Conservation (phyloP, 805 yeast species). For the Torulaspora quercuum region DNA sequence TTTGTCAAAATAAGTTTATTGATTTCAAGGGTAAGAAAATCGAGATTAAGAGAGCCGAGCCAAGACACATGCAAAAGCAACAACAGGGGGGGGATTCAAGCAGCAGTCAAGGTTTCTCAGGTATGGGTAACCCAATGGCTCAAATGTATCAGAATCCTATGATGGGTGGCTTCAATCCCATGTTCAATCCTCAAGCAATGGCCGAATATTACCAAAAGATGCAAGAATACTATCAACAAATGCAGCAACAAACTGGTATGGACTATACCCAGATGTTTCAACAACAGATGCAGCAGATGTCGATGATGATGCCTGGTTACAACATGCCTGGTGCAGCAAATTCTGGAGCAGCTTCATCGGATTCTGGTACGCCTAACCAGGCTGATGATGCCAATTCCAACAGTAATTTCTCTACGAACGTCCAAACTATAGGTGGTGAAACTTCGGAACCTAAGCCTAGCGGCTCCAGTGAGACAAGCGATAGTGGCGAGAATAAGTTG, state of each 20-base stretch:
- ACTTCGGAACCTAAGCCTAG: constrained; percentile 10
- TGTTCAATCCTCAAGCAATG: constrained; percentile 52
- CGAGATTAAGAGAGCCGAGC: constrained; percentile 83
- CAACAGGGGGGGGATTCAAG: constrained; percentile 30
- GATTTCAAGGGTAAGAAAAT: constrained; percentile 80
- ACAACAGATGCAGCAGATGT: constrained; percentile 38
- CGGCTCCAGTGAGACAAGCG: constrained; percentile 19
- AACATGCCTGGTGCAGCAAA: constrained; percentile 21
- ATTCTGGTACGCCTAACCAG: constrained; percentile 23
- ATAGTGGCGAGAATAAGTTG: constrained; percentile 28
- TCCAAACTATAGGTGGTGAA: constrained; percentile 34
- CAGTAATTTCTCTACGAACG: constrained; percentile 24
- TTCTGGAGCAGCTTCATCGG: constrained; percentile 21
- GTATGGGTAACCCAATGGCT: constrained; percentile 27
- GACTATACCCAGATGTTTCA: constrained; percentile 36
- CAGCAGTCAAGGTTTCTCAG: constrained; percentile 15
- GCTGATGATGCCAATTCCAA: constrained; percentile 19
- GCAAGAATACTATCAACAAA: constrained; percentile 47
- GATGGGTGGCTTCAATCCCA: constrained; percentile 37
- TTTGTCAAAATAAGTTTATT: constrained; percentile 75
- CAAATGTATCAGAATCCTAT: constrained; percentile 36
- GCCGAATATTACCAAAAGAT: constrained; percentile 61
- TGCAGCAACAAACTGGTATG: constrained; percentile 37
- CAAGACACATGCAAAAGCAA: constrained; percentile 63
- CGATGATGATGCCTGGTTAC: constrained; percentile 34